Evolutionary conservation across 108 stramenopile species (phyloP).

Genomic region (Bacterosira constricta): DNA sequence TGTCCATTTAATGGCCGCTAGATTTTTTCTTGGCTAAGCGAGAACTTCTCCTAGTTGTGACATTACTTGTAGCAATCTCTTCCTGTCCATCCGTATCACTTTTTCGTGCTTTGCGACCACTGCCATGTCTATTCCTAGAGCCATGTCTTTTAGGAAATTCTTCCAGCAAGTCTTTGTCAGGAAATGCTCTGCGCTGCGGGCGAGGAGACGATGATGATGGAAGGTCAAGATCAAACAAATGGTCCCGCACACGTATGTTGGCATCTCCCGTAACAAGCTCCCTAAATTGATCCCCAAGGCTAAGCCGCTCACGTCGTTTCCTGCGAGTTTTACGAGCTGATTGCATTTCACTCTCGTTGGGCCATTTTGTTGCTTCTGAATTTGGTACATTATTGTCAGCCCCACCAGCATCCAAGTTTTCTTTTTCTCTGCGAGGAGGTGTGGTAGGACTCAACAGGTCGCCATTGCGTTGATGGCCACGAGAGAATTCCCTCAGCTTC

Average conservation of each 20-base stretch:
- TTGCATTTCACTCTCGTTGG: background rate
- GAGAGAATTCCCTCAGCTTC: constrained; percentile 40
- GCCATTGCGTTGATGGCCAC: constrained; percentile 10
- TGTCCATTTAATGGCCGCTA: constrained; percentile 1
- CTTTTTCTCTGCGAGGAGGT: background rate
- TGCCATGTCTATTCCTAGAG: background rate
- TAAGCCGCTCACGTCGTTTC: constrained; percentile 38
- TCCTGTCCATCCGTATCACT: background rate
- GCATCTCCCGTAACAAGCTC: constrained; percentile 55
- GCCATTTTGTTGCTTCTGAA: background rate
- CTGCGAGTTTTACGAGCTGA: background rate
- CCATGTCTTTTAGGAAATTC: too few relatives aligned
- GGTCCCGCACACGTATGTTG: constrained; percentile 51
- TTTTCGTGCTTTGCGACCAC: background rate
- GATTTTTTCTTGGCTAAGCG: constrained; percentile 19
- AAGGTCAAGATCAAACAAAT: constrained; percentile 53
- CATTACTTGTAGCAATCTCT: constrained; percentile 4
- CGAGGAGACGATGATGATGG: constrained; percentile 29
- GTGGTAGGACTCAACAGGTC: background rate
- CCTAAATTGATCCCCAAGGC: constrained; percentile 45
- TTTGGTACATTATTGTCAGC: background rate
- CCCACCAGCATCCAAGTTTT: background rate
- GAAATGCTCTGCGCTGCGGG: constrained; percentile 2
- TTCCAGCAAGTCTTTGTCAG: too few relatives aligned
- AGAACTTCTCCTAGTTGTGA: constrained; percentile 36